Evolutionary conservation across 106 monocot genomes (phyloP), one percentile per base, ranked within the genome.

Genomic region (Iris macrosiphon): DNA sequence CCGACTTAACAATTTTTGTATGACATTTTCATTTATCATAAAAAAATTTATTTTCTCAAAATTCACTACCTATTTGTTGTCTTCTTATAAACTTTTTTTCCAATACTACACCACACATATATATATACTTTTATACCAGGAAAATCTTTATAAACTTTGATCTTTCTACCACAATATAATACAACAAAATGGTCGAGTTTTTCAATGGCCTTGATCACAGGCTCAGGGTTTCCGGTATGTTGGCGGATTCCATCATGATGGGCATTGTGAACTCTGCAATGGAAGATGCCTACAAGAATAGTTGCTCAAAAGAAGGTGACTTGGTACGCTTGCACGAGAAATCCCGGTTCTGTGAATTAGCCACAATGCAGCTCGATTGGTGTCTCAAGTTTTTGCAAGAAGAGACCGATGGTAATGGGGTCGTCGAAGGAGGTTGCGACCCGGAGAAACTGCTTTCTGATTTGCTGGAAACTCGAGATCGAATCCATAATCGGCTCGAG

Each of bases 301-400:
- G 74, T 49, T 64, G 74, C 52, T 71, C 73, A 15, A 71, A 66
- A 33, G 79, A 79, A 30, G 82, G 75, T 1, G 78, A 76, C 1
- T 26, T 92, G 49, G 82, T 73, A 20, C 66, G 85, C 49, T 71
- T 92, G 64, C 72, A 79, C 49, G 72, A 83, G 55, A 73, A 76
- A 66, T 72, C 82, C 9, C 65, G 82, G 34, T 92, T 92, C 64
- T 79, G 76, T 29, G 76, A 82, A 75, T 65, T 92, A 3, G 82
- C 92, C 3, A 71, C 75, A 59, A 64, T 87, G 70, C 82, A 79
- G 79, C 65, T 92, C 1, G 86, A 92, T 15, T 92, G 85, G 82
- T 76, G 86, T 58, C 46, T 92, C 28, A 73, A 73, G 63, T 76
- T 64, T 40, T 20, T 86, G 72, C 69, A 73, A 51, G 79, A 86